Evolutionary conservation across 768 basidiomycete species (phyloP).

Genomic region (Amanita thiersii): DNA sequence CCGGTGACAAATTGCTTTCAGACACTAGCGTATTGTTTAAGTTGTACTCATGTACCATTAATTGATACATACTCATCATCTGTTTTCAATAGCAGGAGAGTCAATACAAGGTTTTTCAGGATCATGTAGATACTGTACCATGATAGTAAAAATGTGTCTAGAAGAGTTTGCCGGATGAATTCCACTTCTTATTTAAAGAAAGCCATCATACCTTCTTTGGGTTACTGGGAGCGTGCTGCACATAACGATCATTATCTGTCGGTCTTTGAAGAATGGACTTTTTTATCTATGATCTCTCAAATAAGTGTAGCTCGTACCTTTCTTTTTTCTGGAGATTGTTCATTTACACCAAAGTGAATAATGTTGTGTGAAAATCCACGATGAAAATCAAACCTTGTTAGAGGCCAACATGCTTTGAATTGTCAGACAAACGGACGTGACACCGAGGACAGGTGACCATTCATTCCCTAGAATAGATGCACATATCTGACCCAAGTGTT

Average conservation of each 20-base stretch:
- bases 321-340: slow-evolving; percentile 34
- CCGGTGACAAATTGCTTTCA: no score
- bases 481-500: slow-evolving; percentile 52
- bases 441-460: slow-evolving; percentile 86
- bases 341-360: slow-evolving; percentile 1
- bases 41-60: no score
- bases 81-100: no score
- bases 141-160: slow-evolving; percentile 81
- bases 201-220: slow-evolving; percentile 66
- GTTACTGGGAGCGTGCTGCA: slow-evolving; percentile 69
- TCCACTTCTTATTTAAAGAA: slow-evolving; percentile 7
- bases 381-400: slow-evolving; percentile 57
- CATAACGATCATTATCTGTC: slow-evolving; percentile 78
- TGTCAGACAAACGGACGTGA: slow-evolving; percentile 74
- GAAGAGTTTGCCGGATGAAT: slow-evolving; percentile 3
- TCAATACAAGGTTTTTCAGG: no score
- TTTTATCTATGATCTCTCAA: slow-evolving; percentile 6
- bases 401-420: slow-evolving; percentile 90
- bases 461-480: slow-evolving; percentile 85
- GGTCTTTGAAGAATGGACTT: slow-evolving; percentile 40
- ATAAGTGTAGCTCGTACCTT: slow-evolving; percentile 35
- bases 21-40: no score
- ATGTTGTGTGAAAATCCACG: not conserved
- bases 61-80: no score
- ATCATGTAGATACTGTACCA: no score